Conservation (phyloP, 176 grass and related monocot genomes). For the Pontederia crassipes region DNA sequence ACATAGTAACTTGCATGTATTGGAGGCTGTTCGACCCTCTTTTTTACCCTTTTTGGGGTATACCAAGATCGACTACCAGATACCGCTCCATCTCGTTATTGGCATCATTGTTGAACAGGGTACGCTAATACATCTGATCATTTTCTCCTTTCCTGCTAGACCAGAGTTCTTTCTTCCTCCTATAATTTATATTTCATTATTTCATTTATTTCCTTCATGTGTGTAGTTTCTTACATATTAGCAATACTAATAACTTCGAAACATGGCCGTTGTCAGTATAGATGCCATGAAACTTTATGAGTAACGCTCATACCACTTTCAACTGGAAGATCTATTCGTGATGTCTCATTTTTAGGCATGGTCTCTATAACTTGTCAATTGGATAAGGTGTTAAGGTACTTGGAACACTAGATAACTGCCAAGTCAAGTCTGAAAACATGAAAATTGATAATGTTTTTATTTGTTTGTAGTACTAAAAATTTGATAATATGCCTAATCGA, state of each 20-base stretch:
- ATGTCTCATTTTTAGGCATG: not conserved
- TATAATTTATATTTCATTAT: not conserved
- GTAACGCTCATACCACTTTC: too few relatives aligned
- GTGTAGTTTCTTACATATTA: too few relatives aligned
- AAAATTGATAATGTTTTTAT: too few relatives aligned
- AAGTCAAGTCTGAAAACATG: too few relatives aligned
- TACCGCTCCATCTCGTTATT: conserved; percentile 55
- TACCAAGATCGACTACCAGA: conserved; percentile 38
- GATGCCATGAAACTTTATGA: too few relatives aligned
- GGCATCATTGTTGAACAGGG: conserved; percentile 58
- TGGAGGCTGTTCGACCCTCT: conserved; percentile 38
- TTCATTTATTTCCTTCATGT: too few relatives aligned
- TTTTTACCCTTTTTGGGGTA: conserved; percentile 39
- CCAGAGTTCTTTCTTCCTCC: not conserved
- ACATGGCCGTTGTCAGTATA: too few relatives aligned
- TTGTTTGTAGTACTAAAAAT: too few relatives aligned
- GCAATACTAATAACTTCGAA: too few relatives aligned
- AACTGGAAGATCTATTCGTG: not conserved
- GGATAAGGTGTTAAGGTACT: not conserved
- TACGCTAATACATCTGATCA: conserved; percentile 12
- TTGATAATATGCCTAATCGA: too few relatives aligned
- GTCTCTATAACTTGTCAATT: not conserved
- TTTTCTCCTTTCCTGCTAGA: not conserved
- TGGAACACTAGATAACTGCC: too few relatives aligned
- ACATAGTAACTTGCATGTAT: not conserved